Conservation (phyloP, 371 early-diverging fungal species). For the Mortierella sp. region DNA sequence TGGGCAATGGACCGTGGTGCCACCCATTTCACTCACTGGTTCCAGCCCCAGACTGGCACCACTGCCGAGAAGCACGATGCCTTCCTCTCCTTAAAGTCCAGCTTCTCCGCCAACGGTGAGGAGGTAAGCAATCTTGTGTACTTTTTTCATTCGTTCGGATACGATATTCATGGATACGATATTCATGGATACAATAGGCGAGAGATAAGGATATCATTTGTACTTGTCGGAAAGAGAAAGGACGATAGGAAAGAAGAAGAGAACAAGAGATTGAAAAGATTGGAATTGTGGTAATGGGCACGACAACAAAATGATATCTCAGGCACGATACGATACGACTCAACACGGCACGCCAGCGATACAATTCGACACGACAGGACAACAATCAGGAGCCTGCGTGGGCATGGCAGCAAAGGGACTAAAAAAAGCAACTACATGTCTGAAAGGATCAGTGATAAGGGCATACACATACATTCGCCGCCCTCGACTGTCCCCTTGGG, state of each 20-base stretch:
- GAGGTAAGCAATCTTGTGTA: slow-evolving; percentile 77
- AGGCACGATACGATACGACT: no score
- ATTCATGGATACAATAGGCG: background rate
- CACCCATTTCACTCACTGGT: slow-evolving; percentile 99
- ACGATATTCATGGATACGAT: slow-evolving; percentile 98
- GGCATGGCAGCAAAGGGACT: background rate
- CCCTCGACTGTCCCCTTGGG: background rate
- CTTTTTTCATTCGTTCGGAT: slow-evolving; percentile 93
- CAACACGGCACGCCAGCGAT: no score
- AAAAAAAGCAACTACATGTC: background rate
- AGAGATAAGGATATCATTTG: background rate
- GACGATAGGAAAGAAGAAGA: background rate
- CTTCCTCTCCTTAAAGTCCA: slow-evolving; percentile 89
- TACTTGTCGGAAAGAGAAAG: background rate
- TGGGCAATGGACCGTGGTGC: slow-evolving; percentile 97
- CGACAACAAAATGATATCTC: background rate
- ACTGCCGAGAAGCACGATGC: slow-evolving; percentile 99
- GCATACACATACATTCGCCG: background rate
- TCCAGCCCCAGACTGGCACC: slow-evolving; percentile 97
- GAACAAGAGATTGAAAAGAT: background rate
- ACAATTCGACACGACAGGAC: background rate
- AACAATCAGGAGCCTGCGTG: background rate
- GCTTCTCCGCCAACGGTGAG: slow-evolving; percentile 81
- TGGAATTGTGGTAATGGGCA: background rate
- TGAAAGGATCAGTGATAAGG: background rate